phyloP scores from a whole-genome alignment of 176 grass and related monocot species.

The Leersia perrieri region DNA sequence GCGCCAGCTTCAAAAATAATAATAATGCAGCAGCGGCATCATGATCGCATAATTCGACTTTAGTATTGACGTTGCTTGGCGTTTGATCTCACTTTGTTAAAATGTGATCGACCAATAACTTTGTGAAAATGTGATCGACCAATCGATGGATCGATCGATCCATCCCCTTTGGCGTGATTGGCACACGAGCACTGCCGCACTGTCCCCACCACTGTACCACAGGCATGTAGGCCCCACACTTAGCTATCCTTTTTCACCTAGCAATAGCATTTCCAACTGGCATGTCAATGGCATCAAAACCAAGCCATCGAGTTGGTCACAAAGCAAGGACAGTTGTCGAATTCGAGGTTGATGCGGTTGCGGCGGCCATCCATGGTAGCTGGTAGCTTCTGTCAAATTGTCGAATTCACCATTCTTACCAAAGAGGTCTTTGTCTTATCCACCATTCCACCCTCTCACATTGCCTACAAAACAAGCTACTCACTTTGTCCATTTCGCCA shows the following conservation, averaged over 20 bases:
- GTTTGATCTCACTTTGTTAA: slow-evolving; percentile 17
- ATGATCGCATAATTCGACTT: not conserved
- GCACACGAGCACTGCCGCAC: slow-evolving; percentile 17
- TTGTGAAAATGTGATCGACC: not conserved
- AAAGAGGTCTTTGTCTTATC: not conserved
- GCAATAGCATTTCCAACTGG: slow-evolving; percentile 31
- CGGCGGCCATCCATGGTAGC: not conserved
- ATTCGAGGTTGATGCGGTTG: slow-evolving; percentile 39
- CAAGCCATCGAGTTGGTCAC: slow-evolving; percentile 41
- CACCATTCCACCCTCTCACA: not conserved
- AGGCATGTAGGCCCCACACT: not conserved
- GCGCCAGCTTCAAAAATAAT: too few relatives aligned
- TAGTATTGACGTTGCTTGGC: not conserved
- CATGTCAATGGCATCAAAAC: slow-evolving; percentile 37
- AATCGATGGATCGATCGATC: slow-evolving; percentile 1
- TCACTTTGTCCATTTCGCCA: not conserved
- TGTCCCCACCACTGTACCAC: not conserved
- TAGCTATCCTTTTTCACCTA: not conserved
- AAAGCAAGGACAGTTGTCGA: slow-evolving; percentile 59
- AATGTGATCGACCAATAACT: slow-evolving; percentile 13
- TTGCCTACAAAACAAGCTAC: slow-evolving; percentile 2
- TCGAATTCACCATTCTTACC: slow-evolving; percentile 28
- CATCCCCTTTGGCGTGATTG: slow-evolving; percentile 21
- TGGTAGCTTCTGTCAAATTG: not conserved
- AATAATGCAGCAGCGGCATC: not conserved